Evolutionary conservation across 352 stramenopile genomes (phyloP), one percentile per base, ranked within the genome.

Genomic region (Globisporangium recalcitrans): DNA sequence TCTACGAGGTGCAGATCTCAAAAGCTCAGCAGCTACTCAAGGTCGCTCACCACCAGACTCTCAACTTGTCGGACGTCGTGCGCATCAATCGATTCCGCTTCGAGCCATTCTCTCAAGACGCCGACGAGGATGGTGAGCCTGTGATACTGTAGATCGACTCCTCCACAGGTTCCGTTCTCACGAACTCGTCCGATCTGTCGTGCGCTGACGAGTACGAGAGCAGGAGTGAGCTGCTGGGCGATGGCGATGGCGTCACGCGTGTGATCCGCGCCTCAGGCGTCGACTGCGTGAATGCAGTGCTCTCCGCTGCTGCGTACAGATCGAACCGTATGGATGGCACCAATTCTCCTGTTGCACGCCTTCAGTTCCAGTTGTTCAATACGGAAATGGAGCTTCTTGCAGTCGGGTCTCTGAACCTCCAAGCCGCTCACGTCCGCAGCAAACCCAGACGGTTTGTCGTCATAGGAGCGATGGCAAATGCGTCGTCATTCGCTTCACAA

Each of bases 211-310:
- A 48, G 7, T 62, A 52, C 46, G 53, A 62, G 53, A 24, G 53
- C 19, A 57, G 13, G 22, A 67, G 61, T 9, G 26, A 48, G n/a
- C 11, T 52, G 24, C 21, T 54, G n/a, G 38, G 13, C 6, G n/a
- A 36, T 46, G 38, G 7, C 6, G 38, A 21, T 8, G 57, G 57
- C 9, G 31, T 49, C 32, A 44, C 29, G 2, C 31, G 42, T 10
- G 46, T 49, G 9, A 48, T 77, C 4, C 60, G 52, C 24, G 58
- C 64, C 7, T 44, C 63, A 4, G 58, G 68, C 55, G 24, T 72
- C 51, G 22, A 54, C 24, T 79, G 73, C 26, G 53, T 77, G 46
- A 71, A 66, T 31, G 31, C 19, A 19, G 66, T 67, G 10, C 46
- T 81, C 13, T 21, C 42, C 26, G 65, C 59, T 27, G 54, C 58